Conservation (phyloP, 805 yeast genomes). For the Cyberlindnera suaveolens region DNA sequence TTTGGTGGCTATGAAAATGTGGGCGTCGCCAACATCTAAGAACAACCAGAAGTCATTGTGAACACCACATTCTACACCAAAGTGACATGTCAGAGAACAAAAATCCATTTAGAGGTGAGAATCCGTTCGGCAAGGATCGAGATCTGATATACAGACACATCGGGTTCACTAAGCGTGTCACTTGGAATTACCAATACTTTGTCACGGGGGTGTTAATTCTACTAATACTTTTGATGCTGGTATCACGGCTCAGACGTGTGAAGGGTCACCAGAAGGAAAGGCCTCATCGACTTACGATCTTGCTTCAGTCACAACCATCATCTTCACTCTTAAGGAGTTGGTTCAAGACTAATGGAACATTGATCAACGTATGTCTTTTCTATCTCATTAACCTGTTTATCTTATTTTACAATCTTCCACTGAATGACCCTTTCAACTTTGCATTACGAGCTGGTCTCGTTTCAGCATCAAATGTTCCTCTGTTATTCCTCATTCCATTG, state of each 20-base stretch:
- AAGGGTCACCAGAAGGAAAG: conserved; percentile 1
- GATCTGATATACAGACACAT: conserved; percentile 17
- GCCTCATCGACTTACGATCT: conserved; percentile 1
- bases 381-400: conserved; percentile 13
- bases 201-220: conserved; percentile 3
- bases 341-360: conserved; percentile 13
- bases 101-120: conserved; percentile 15
- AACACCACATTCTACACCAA: too few species aligned
- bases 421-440: conserved; percentile 20
- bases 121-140: conserved; percentile 19
- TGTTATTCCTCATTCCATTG: conserved; percentile 22
- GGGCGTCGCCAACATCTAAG: too few species aligned
- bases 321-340: conserved; percentile 4
- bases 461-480: conserved; percentile 21
- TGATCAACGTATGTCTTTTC: conserved; percentile 8
- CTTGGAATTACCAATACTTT: conserved; percentile 18
- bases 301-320: conserved; percentile 6
- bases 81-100: conserved; percentile 2
- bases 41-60: too few species aligned
- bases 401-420: conserved; percentile 13
- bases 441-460: conserved; percentile 22
- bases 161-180: conserved; percentile 16
- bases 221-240: not conserved
- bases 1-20: too few species aligned
- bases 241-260: not conserved